Percentiles rank a stretch among this genome's conserved stretches.
Conservation (phyloP, 2,329 filamentous ascomycete species). For the Zopfia rhizophila region DNA sequence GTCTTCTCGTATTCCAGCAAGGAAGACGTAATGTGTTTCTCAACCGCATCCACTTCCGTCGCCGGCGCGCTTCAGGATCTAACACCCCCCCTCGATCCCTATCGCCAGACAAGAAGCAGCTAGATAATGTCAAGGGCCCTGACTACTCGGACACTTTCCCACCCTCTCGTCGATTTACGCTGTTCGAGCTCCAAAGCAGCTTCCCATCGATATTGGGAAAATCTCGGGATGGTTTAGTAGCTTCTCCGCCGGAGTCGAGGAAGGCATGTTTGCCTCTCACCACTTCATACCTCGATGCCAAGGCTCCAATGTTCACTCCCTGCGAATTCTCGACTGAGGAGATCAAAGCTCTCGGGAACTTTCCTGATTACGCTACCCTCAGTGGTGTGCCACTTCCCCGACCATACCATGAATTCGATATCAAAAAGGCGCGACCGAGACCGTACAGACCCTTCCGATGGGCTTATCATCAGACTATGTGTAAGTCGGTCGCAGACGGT, state of each 20-base stretch:
- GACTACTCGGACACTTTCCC: conserved; percentile 63
- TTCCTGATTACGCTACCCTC: conserved; percentile 80
- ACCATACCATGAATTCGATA: conserved; percentile 72
- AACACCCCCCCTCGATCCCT: conserved; percentile 65
- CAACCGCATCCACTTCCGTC: conserved; percentile 50
- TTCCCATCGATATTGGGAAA: conserved; percentile 38
- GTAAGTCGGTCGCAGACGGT: conserved; percentile 66
- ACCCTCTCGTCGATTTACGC: conserved; percentile 61
- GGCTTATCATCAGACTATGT: conserved; percentile 92
- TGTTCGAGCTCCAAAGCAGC: conserved; percentile 45
- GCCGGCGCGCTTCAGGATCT: conserved; percentile 58
- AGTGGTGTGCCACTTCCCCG: conserved; percentile 78
- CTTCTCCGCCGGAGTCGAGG: conserved; percentile 32
- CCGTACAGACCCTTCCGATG: conserved; percentile 86
- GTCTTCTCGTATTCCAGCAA: conserved; percentile 41
- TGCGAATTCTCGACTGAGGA: conserved; percentile 78
- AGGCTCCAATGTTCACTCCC: conserved; percentile 62
- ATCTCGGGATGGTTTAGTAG: conserved; percentile 32
- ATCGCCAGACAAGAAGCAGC: conserved; percentile 58
- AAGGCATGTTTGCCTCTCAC: conserved; percentile 37
- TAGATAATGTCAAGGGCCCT: conserved; percentile 36
- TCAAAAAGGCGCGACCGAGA: conserved; percentile 73
- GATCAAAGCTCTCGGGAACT: conserved; percentile 75
- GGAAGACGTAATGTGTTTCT: conserved; percentile 55
- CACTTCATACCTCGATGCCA: conserved; percentile 37